phyloP scores from a whole-genome alignment of 2,329 filamentous ascomycete genomes.

The Cercospora janseana region DNA sequence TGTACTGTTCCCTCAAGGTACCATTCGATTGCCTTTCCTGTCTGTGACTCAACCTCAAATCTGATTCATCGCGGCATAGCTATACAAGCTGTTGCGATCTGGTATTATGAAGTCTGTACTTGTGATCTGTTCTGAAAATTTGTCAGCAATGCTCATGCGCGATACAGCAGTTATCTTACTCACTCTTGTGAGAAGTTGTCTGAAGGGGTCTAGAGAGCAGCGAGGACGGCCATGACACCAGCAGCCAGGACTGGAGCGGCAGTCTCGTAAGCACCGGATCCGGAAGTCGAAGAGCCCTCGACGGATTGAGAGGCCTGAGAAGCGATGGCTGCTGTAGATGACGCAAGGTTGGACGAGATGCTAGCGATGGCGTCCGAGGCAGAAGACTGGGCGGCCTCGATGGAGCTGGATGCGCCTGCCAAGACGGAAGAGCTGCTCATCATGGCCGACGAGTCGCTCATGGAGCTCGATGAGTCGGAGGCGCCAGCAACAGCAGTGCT shows the following conservation, averaged over 20 bases:
- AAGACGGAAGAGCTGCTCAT: neutral
- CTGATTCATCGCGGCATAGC: neutral
- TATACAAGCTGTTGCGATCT: too few species aligned
- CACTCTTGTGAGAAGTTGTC: neutral
- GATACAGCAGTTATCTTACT: neutral
- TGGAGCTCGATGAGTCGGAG: too few species aligned
- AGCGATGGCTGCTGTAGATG: neutral
- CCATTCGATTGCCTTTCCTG: neutral
- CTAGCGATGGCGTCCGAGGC: neutral
- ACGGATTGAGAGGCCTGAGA: neutral
- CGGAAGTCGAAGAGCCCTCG: neutral
- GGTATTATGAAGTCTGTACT: too few species aligned
- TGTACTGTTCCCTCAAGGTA: neutral
- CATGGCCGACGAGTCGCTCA: too few species aligned
- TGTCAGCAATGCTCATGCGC: neutral
- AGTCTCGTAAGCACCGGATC: conserved; percentile 5
- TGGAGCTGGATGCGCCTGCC: conserved; percentile 2
- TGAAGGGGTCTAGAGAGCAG: conserved; percentile 5
- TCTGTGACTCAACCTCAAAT: neutral
- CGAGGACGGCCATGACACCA: conserved; percentile 8
- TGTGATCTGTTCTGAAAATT: neutral
- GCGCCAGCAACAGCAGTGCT: neutral
- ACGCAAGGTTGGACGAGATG: conserved; percentile 3
- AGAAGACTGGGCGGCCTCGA: neutral
- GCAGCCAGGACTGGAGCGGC: conserved; percentile 6